A percentile compares a stretch with the other conserved stretches of the same genome.
These are phyloP conservation scores for Bolboschoenoplectus hybrid DNA, from an alignment of 202 grass and related monocot species.

Conservation along the genomic window DNA sequence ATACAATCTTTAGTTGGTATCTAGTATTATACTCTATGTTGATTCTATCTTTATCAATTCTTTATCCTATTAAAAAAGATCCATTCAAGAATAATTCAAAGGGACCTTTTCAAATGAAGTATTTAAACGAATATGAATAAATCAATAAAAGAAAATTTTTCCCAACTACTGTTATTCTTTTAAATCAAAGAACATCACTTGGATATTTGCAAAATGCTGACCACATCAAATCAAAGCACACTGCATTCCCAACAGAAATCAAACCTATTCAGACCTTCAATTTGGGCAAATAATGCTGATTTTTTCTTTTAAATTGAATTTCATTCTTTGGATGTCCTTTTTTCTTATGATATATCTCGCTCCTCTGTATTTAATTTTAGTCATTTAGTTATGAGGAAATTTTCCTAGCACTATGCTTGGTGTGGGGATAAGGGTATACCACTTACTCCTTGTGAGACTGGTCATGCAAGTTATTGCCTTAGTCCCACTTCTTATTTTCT, in stretches of 20 bases:
- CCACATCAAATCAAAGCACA: not conserved
- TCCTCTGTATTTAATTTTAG: not conserved
- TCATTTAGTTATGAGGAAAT: not conserved
- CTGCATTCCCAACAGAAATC: not conserved
- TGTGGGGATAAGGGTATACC: not conserved
- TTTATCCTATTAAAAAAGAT: not conserved
- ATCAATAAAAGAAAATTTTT: not conserved
- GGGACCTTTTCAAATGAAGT: conserved; percentile 20
- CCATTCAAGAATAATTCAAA: not conserved
- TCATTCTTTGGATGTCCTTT: not conserved
- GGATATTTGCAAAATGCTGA: not conserved
- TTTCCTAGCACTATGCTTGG: not conserved
- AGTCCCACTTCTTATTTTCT: not conserved
- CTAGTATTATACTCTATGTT: not conserved
- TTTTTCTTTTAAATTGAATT: not conserved
- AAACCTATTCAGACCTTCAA: not conserved
- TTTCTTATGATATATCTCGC: not conserved
- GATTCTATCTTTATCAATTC: not conserved
- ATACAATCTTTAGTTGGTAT: not conserved
- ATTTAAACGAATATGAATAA: not conserved
- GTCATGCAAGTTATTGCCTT: not conserved
- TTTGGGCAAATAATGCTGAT: not conserved
- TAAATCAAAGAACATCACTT: not conserved
- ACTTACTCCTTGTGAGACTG: not conserved
- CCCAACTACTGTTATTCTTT: not conserved